Percentiles rank a stretch among this genome's conserved stretches.
phyloP scores from a whole-genome alignment of 2,329 filamentous ascomycete genomes.

The Penicillium glabrum region DNA sequence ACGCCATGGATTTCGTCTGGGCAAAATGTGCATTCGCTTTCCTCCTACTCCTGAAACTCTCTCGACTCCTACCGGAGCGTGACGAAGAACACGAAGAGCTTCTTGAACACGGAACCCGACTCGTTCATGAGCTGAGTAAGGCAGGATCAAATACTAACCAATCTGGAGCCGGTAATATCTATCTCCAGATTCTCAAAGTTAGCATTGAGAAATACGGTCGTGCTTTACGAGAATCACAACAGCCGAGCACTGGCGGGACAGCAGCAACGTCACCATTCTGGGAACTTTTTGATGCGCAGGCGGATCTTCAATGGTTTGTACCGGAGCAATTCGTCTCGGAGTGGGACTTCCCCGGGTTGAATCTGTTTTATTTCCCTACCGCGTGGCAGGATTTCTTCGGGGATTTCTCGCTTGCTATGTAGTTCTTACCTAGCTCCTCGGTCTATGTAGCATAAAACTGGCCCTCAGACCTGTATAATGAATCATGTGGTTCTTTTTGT shows the following conservation, averaged over 20 bases:
- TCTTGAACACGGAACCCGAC: conserved; percentile 44
- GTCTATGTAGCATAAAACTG: not conserved
- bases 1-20: conserved; percentile 60
- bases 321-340: conserved; percentile 59
- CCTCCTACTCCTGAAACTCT: conserved; percentile 54
- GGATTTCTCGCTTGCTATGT: conserved; percentile 39
- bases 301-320: conserved; percentile 54
- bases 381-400: conserved; percentile 51
- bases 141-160: conserved; percentile 31
- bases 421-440: not conserved
- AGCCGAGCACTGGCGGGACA: conserved; percentile 11
- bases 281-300: conserved; percentile 40
- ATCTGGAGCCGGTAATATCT: conserved; percentile 47
- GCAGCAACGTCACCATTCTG: conserved; percentile 30
- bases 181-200: conserved; percentile 50
- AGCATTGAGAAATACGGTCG: conserved; percentile 54
- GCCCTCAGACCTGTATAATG: too few species aligned
- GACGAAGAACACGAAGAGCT: conserved; percentile 41
- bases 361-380: conserved; percentile 51
- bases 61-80: conserved; percentile 49
- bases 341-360: conserved; percentile 58
- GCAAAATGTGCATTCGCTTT: conserved; percentile 61
- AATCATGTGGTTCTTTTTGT: too few species aligned
- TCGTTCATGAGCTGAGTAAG: conserved; percentile 45
- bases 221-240: conserved; percentile 40